Conservation (phyloP, 106 monocot genomes). For the Narthecium ossifragum region DNA sequence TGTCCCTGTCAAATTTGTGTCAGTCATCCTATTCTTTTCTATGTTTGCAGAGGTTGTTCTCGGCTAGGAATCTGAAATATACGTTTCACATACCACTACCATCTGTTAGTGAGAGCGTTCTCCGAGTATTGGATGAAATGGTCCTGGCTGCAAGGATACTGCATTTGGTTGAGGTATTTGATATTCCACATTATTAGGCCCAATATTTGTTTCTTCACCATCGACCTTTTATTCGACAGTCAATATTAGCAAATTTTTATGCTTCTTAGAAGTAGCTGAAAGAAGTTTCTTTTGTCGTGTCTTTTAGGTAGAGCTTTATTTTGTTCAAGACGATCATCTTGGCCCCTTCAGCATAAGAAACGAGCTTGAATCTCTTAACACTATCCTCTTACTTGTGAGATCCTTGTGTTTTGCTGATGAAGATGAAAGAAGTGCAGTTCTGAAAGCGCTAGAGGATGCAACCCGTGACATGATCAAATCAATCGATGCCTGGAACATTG, state of each 20-base stretch:
- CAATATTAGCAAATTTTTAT: background rate
- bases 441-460: conserved; percentile 29
- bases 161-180: conserved; percentile 60
- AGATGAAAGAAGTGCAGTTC: conserved; percentile 15
- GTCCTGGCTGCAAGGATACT: conserved; percentile 58
- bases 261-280: no score
- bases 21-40: no score
- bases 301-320: conserved; percentile 78
- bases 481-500: conserved; percentile 13
- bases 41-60: conserved; percentile 43
- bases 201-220: background rate
- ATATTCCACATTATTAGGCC: background rate
- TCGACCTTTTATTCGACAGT: background rate
- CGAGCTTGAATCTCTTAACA: conserved; percentile 81
- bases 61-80: conserved; percentile 33
- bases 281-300: conserved; percentile 7
- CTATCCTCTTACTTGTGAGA: conserved; percentile 31
- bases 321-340: conserved; percentile 55
- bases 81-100: conserved; percentile 27
- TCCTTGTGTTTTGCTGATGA: conserved; percentile 13
- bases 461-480: conserved; percentile 31
- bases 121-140: conserved; percentile 33
- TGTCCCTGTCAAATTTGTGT: no score
- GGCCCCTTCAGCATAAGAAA: conserved; percentile 75
- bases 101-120: conserved; percentile 23